These are phyloP conservation scores for Trametes gibbosa DNA, from an alignment of 768 basidiomycete species.

Conservation along the genomic window DNA sequence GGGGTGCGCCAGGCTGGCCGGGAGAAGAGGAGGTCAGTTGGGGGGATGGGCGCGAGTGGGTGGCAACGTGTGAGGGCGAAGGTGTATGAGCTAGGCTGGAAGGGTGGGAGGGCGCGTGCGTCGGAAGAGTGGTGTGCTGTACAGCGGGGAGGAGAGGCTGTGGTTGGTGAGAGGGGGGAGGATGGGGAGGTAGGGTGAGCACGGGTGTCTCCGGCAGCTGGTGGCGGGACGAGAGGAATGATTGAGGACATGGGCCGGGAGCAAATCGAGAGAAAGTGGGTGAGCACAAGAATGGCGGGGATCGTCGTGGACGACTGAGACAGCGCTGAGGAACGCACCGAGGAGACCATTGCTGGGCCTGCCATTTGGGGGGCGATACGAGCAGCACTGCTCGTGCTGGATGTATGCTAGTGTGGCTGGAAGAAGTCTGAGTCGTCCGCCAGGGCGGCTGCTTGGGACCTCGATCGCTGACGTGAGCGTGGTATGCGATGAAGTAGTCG, in stretches of 20 bases:
- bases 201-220: background rate
- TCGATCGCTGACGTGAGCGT: too few species aligned
- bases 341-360: background rate
- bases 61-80: background rate
- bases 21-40: too few species aligned
- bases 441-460: too few species aligned
- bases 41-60: constrained; percentile 1
- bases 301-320: background rate
- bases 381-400: background rate
- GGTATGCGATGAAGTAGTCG: too few species aligned
- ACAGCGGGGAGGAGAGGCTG: background rate
- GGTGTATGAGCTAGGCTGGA: background rate
- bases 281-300: too few species aligned
- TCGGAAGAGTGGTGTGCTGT: background rate
- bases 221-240: background rate
- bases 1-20: too few species aligned
- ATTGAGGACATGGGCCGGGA: background rate
- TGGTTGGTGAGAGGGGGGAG: background rate
- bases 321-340: background rate
- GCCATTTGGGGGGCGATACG: constrained; percentile 2
- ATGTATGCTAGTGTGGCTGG: background rate
- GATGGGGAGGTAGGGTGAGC: background rate
- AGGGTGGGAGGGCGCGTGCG: background rate
- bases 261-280: background rate
- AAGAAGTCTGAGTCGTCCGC: too few species aligned